Base-by-base conservation (phyloP, 805 yeast species). In the Nakazawaea siamensis region DNA sequence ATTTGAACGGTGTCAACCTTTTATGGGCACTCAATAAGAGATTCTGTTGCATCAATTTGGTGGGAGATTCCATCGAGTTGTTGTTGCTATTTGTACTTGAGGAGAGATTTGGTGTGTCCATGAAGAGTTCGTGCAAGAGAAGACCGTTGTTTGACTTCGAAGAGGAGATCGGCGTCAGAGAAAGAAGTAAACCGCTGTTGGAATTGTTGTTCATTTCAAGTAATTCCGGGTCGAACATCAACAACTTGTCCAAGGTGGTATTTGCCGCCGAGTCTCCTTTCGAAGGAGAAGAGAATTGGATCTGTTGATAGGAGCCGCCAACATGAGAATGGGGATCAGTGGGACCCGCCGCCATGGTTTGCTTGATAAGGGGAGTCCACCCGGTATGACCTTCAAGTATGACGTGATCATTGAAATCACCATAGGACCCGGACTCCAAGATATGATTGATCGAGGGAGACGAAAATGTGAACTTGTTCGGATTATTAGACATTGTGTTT, bases 331-430 rank as follows among this genome's bases (percentile, higher is more conserved):
- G 29, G 24, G 13, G 13, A 18, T 33, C 17, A 18, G 12, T 7
- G 10, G 10, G 23, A 8, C 15, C 13, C 14, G 15, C 15, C 5
- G 35, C 20, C 23, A 31, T 17, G 3, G 35, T 27, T 21, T 37
- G 40, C 21, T 37, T 37, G 12, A 37, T 37, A 9, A 37, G 15
- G 18, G 40, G 40, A 12, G 40, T 37, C 40, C 40, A 37, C 7
- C 40, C 40, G 9, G 40, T 37, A 13, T 33, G 40, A 16, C 29
- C 33, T 11, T 37, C 39, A 24, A 31, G n/a, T 8, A 24, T 18
- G 15, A 17, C 19, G 1, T 29, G 25, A 27, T 35, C 34, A 6
- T 21, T 18, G 16, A 24, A 14, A 2, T 35, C 38, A 5, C 6
- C 14, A 16, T 20, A 35, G 9, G 31, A 34, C 10, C 16, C 30